phyloP scores from a whole-genome alignment of 148 eudicot species.

The Gaultheria prostrata region DNA sequence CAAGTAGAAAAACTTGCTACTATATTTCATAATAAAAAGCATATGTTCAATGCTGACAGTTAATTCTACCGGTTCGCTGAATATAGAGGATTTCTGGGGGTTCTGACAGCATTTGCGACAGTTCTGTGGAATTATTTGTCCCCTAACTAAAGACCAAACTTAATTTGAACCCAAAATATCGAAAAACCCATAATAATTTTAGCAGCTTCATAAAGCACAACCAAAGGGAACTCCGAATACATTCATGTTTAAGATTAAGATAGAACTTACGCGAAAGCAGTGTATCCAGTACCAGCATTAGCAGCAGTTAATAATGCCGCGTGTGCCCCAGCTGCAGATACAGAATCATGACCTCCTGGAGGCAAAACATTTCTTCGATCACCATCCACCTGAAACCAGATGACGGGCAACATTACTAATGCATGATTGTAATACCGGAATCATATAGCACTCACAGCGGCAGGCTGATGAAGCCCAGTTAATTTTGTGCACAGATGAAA shows the following conservation, averaged over 20 bases:
- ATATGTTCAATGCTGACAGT: neutral
- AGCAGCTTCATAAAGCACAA: neutral
- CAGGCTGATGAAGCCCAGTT: neutral
- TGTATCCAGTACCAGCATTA: slow-evolving; percentile 80
- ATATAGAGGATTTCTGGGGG: neutral
- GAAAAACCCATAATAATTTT: neutral
- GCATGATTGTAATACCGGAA: neutral
- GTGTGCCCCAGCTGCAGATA: slow-evolving; percentile 54
- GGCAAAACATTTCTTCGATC: slow-evolving; percentile 48
- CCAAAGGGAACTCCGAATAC: neutral
- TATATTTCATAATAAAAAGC: neutral
- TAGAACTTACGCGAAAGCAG: slow-evolving; percentile 81
- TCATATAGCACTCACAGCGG: neutral
- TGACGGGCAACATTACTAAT: neutral
- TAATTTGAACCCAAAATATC: neutral
- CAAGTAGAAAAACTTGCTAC: neutral
- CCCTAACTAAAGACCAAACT: neutral
- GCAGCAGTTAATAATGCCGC: slow-evolving; percentile 63
- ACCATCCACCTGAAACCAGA: slow-evolving; percentile 69
- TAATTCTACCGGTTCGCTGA: neutral
- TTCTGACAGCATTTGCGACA: neutral
- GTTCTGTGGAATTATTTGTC: neutral
- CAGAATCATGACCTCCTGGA: slow-evolving; percentile 53
- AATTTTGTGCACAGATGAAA: slow-evolving; percentile 3
- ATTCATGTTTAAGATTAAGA: neutral